Evolutionary conservation across 192 early-diverging fungal genomes (phyloP).

Genomic region (Mortierella antarctica): DNA sequence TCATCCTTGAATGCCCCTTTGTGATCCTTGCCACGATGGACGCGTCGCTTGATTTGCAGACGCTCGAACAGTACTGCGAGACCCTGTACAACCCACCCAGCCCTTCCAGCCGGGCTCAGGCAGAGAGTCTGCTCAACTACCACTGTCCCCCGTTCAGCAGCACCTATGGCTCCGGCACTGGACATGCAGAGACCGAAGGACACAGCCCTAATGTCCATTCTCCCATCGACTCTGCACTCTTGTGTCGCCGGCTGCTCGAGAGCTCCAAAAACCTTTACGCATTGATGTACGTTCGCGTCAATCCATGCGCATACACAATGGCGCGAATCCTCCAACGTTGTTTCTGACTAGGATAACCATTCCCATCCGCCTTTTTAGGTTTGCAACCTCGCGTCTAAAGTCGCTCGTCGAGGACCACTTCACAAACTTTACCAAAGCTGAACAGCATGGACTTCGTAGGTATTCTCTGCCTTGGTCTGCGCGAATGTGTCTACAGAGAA

Average conservation of each 20-base stretch:
- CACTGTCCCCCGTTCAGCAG: constrained; percentile 42
- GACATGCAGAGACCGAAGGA: not conserved
- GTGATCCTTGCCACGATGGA: constrained; percentile 14
- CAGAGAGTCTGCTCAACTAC: constrained; percentile 36
- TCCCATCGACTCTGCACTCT: constrained; percentile 38
- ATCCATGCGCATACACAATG: not conserved
- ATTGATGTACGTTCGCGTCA: constrained; percentile 20
- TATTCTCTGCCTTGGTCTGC: not conserved
- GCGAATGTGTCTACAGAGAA: not conserved
- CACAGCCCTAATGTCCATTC: constrained; percentile 36
- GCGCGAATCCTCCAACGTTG: too few species aligned
- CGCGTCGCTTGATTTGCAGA: constrained; percentile 24
- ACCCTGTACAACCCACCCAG: constrained; percentile 42
- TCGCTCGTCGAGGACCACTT: constrained; percentile 37
- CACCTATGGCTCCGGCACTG: not conserved
- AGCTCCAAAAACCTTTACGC: constrained; percentile 35
- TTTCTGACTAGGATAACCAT: not conserved
- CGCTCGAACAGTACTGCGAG: constrained; percentile 43
- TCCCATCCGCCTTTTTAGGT: constrained; percentile 25
- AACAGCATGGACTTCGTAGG: constrained; percentile 47
- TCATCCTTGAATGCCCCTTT: not conserved
- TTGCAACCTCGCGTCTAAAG: constrained; percentile 40
- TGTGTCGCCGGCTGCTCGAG: constrained; percentile 43
- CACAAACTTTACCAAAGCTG: constrained; percentile 25
- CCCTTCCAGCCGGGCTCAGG: constrained; percentile 23